Conservation (phyloP, 805 yeast species). For the Candida schatavii region DNA sequence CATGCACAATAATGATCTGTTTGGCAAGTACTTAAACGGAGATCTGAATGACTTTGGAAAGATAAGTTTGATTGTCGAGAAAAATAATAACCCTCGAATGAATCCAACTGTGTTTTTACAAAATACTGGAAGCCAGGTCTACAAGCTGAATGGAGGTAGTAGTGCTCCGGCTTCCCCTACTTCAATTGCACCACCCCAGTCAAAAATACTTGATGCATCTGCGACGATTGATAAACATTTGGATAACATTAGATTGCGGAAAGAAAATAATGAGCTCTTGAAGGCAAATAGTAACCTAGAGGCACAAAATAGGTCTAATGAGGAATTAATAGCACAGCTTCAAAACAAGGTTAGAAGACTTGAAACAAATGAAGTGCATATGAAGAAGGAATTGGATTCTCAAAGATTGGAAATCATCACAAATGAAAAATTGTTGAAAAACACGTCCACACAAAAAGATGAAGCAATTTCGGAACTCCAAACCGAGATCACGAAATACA, state of each 20-base stretch:
- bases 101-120: slow-evolving; percentile 1
- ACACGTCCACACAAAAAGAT: slow-evolving; percentile 3
- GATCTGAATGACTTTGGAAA: slow-evolving; percentile 3
- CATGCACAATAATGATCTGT: slow-evolving; percentile 1
- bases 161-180: neutral
- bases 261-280: slow-evolving; percentile 23
- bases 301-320: neutral
- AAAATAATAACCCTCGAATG: neutral
- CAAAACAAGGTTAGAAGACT: slow-evolving; percentile 4
- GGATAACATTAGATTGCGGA: slow-evolving; percentile 37
- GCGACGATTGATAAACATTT: slow-evolving; percentile 40
- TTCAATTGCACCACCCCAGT: neutral
- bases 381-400: slow-evolving; percentile 4
- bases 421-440: slow-evolving; percentile 1
- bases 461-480: slow-evolving; percentile 1
- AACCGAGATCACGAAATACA: slow-evolving; percentile 1
- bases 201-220: slow-evolving; percentile 32
- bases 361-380: neutral
- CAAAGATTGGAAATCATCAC: neutral
- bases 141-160: neutral
- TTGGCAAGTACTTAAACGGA: slow-evolving; percentile 1
- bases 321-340: neutral
- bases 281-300: slow-evolving; percentile 10
- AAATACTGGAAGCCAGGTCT: slow-evolving; percentile 5
- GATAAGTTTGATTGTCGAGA: slow-evolving; percentile 18